Evolutionary conservation across 257 asterid species (phyloP), one percentile per base, ranked within the genome.

Genomic region (Forsythia suspensa): DNA sequence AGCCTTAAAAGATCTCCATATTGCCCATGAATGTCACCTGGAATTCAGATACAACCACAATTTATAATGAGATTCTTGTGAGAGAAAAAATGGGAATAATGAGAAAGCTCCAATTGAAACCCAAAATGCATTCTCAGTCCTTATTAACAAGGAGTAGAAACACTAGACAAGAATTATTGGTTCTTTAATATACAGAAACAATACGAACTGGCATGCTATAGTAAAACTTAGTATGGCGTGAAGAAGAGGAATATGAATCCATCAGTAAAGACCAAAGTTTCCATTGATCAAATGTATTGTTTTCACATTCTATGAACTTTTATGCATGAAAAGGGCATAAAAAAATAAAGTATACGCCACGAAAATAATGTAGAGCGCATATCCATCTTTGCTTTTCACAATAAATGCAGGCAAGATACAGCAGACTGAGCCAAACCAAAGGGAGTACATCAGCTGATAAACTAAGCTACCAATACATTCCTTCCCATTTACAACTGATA

Each of bases 1-100:
- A 48, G 59, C 59, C 59, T 48, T 48, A 48, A 48, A 72, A 81
- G 88, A 76, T 84, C 88, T 59, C 81, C 78, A 75, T 80, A 84
- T 44, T 84, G 87, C 55, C 87, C 87, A 74, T 84, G 85, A 76
- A 84, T 84, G 72, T 84, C 85, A 78, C 85, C 88, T 84, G 78
- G 55, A 84, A 77, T 39, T 70, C 80, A 65, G 52, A 48, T 4
- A 48, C 59, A 48, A 48, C 59, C 59, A 48, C 15, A 48, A 48
- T 16, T 12, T 24, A 36, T 10, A 34, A 4, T 13, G 57, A 48
- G 59, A 48, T n/a, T 13, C 59, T 48, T 13, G 59, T 48, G 2
- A 15, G n/a, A 48, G 20, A 11, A 15, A 15, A 48, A 48, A 48
- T 48, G 7, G 12, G 59, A 48, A 48, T 20, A 48, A 48, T 48